Evolutionary conservation across 179 eudicot species (phyloP).

Genomic region (Camellia oleifera): DNA sequence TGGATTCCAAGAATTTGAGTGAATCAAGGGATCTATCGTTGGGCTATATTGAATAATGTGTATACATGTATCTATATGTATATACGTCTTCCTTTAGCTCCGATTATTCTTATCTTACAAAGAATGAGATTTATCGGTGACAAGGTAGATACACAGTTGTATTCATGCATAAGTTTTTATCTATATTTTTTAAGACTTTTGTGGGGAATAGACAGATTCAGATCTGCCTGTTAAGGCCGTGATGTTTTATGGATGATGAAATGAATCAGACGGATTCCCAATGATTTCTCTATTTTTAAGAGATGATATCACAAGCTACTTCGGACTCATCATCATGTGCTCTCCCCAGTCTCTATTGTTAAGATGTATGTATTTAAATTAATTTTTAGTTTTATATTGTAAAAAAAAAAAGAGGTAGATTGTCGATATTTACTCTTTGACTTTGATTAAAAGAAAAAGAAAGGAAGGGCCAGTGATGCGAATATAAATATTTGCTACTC

Average conservation of each 20-base stretch:
- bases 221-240: no score
- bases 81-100: slow-evolving; percentile 20
- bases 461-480: slow-evolving; percentile 25
- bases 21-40: slow-evolving; percentile 32
- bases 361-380: neutral
- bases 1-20: neutral
- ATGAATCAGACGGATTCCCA: slow-evolving; percentile 25
- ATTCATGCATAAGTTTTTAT: no score
- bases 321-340: neutral
- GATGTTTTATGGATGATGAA: slow-evolving; percentile 18
- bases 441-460: neutral
- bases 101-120: neutral
- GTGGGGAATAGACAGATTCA: no score
- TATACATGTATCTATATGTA: slow-evolving; percentile 5
- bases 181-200: no score
- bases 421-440: no score
- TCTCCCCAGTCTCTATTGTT: neutral
- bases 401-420: neutral
- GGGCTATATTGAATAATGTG: slow-evolving; percentile 16
- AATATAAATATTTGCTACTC: slow-evolving; percentile 38
- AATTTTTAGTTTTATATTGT: neutral
- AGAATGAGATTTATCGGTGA: slow-evolving; percentile 9
- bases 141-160: slow-evolving; percentile 10
- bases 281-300: slow-evolving; percentile 5
- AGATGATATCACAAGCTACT: slow-evolving; percentile 14